Evolutionary conservation across 208 protist species (phyloP).

Genomic region (Porcisia deanei): DNA sequence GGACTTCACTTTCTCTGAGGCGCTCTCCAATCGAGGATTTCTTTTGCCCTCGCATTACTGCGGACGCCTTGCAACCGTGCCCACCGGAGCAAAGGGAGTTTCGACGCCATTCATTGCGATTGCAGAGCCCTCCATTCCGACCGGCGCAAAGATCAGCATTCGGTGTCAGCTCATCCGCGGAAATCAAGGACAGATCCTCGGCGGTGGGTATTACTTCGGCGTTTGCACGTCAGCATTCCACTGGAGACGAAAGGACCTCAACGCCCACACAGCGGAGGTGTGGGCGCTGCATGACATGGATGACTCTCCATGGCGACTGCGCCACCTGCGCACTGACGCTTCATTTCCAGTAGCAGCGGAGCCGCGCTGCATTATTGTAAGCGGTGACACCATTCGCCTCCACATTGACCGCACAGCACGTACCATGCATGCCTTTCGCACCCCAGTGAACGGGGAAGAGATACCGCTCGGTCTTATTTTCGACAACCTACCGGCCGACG

Average conservation of each 20-base stretch:
- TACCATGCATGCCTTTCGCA: slow-evolving; percentile 86
- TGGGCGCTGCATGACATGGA: slow-evolving; percentile 93
- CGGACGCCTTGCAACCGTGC: slow-evolving; percentile 76
- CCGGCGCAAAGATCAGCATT: slow-evolving; percentile 56
- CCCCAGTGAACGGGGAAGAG: slow-evolving; percentile 79
- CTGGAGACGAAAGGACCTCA: slow-evolving; percentile 76
- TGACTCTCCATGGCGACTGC: slow-evolving; percentile 79
- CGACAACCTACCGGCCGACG: slow-evolving; percentile 70
- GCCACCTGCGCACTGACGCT: slow-evolving; percentile 61
- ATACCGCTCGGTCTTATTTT: slow-evolving; percentile 76
- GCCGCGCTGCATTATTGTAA: slow-evolving; percentile 86
- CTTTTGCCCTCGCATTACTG: slow-evolving; percentile 72
- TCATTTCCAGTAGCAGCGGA: slow-evolving; percentile 70
- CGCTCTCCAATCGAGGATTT: slow-evolving; percentile 77
- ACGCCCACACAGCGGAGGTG: slow-evolving; percentile 63
- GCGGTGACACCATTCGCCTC: slow-evolving; percentile 85
- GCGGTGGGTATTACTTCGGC: slow-evolving; percentile 91
- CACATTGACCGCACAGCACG: slow-evolving; percentile 75
- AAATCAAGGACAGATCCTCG: slow-evolving; percentile 86
- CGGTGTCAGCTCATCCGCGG: slow-evolving; percentile 86
- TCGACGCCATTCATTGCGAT: slow-evolving; percentile 87
- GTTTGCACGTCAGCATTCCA: slow-evolving; percentile 67
- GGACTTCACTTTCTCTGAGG: slow-evolving; percentile 75
- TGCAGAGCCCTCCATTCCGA: slow-evolving; percentile 75
- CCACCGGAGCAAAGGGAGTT: slow-evolving; percentile 54